Evolutionary conservation across 805 yeast genomes (phyloP).

Genomic region (Wickerhamomyces queroliae): DNA sequence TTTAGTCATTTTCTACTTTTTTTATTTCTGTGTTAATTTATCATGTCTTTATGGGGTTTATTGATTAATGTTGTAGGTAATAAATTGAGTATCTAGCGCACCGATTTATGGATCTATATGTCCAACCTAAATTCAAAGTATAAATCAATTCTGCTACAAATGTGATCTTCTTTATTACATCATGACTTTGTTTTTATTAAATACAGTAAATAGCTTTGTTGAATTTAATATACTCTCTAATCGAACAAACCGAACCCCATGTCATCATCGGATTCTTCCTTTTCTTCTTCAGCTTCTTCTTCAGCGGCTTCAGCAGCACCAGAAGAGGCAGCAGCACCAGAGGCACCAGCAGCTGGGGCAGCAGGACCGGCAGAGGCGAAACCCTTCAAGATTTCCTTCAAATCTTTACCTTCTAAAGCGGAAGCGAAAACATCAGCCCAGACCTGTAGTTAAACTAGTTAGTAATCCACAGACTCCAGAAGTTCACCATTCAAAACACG

Average conservation of each 20-base stretch:
- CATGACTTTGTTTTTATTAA: conserved; percentile 2
- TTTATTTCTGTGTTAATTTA: not conserved
- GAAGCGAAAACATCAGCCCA: conserved; percentile 82
- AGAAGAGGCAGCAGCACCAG: conserved; percentile 39
- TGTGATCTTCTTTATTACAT: not conserved
- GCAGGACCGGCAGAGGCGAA: conserved; percentile 46
- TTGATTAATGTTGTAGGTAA: not conserved
- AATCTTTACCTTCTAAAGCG: conserved; percentile 76
- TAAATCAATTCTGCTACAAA: not conserved
- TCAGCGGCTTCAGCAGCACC: conserved; percentile 53
- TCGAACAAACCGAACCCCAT: conserved; percentile 92
- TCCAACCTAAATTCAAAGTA: not conserved
- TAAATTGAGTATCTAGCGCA: no score
- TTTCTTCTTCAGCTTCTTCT: conserved; percentile 52
- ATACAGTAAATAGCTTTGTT: not conserved
- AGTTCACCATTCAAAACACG: no score
- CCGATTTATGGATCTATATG: no score
- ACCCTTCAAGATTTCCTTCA: conserved; percentile 60
- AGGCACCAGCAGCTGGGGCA: conserved; percentile 43
- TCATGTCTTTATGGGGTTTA: not conserved
- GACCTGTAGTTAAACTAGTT: conserved; percentile 31
- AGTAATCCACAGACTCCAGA: no score
- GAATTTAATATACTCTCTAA: conserved; percentile 34
- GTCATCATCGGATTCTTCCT: conserved; percentile 73
- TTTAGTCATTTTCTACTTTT: conserved; percentile 1